phyloP scores from a whole-genome alignment of 176 grass and related monocot species.

The Olyra latifolia region DNA sequence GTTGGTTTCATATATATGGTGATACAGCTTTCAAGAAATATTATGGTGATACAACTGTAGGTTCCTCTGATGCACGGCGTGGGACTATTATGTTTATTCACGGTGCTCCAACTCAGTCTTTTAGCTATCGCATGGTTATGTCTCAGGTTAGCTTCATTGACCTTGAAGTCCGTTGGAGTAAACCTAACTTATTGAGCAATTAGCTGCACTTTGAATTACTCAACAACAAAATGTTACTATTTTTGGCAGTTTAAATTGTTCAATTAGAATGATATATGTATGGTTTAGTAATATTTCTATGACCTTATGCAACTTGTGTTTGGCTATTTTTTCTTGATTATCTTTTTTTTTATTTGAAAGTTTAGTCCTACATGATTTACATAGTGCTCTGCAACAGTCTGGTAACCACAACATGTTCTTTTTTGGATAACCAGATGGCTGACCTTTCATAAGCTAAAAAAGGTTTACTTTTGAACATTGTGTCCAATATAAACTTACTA shows the following conservation, averaged over 20 bases:
- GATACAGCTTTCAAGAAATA: not conserved
- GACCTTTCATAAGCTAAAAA: conserved; percentile 8
- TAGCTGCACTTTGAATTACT: not conserved
- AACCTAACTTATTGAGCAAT: not conserved
- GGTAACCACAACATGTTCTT: not conserved
- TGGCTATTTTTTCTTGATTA: not conserved
- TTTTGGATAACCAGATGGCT: not conserved
- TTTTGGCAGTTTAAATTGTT: not conserved
- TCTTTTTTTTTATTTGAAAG: not conserved
- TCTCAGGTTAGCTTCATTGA: conserved; percentile 64
- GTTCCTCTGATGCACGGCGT: conserved; percentile 48
- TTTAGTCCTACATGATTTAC: not conserved
- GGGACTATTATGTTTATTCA: conserved; percentile 90
- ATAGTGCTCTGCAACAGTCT: not conserved
- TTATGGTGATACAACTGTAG: conserved; percentile 39
- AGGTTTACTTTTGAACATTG: not conserved
- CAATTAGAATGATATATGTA: not conserved
- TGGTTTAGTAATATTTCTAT: not conserved
- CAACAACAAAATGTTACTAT: not conserved
- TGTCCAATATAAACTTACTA: not conserved
- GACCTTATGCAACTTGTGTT: not conserved
- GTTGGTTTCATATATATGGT: conserved; percentile 8
- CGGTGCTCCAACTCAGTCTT: conserved; percentile 94
- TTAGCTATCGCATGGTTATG: conserved; percentile 85
- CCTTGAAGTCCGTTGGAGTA: not conserved